Conservation (phyloP, 441 rosid genomes). For the Hura crepitans region DNA sequence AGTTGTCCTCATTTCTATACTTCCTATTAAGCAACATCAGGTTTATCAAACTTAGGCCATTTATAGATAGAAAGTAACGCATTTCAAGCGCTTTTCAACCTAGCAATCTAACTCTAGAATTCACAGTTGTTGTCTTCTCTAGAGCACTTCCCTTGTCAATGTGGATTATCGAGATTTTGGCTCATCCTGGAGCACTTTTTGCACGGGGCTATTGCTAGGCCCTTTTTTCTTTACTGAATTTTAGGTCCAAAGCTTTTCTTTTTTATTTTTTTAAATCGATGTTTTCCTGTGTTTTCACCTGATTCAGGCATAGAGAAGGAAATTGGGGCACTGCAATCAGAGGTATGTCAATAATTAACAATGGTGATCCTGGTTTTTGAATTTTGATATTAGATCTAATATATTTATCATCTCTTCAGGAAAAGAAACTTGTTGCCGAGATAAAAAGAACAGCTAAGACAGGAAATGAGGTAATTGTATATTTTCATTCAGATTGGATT, state of each 20-base stretch:
- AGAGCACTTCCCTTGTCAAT: slow-evolving; percentile 5
- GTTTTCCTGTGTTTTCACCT: slow-evolving; percentile 15
- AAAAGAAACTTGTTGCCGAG: slow-evolving; percentile 89
- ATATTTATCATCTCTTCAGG: slow-evolving; percentile 41
- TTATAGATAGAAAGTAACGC: background rate
- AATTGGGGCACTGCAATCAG: slow-evolving; percentile 67
- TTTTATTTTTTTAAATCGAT: slow-evolving; percentile 9
- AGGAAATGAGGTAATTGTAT: slow-evolving; percentile 78
- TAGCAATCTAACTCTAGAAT: background rate
- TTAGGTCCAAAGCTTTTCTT: background rate
- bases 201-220: background rate
- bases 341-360: slow-evolving; percentile 43
- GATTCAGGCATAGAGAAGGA: slow-evolving; percentile 85
- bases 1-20: background rate
- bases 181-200: background rate
- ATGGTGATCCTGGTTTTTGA: background rate
- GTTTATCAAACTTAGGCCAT: background rate
- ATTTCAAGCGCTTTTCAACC: background rate
- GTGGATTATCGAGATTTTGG: background rate
- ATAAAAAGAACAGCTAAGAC: slow-evolving; percentile 87
- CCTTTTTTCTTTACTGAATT: background rate
- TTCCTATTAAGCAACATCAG: background rate
- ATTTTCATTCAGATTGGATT: slow-evolving; percentile 6
- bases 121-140: background rate
- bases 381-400: slow-evolving; percentile 19